Evolutionary conservation across 495 filamentous ascomycete genomes (phyloP), one percentile per base, ranked within the genome.

Genomic region (Symbiotaphrina buchneri): DNA sequence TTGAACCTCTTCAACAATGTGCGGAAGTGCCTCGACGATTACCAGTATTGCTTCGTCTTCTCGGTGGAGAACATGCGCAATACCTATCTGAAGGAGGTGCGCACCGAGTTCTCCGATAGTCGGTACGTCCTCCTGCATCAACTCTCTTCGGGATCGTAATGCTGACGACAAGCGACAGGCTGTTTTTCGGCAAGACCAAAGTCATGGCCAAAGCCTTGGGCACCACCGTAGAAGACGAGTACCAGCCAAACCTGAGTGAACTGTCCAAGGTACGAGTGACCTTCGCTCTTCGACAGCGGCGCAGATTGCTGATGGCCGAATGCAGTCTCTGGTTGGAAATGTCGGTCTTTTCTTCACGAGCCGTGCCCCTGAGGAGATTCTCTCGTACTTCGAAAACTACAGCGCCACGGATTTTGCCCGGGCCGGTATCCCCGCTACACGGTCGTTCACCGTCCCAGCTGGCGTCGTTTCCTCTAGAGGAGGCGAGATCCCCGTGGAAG

Each of bases 141-240:
- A 11, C 21, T 25, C 7, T 8, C 22, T 25, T 25, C 13, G 20
- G 21, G 22, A n/a, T n/a, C n/a, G n/a, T n/a, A n/a, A n/a, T n/a
- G n/a, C n/a, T n/a, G n/a, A n/a, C n/a, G n/a, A n/a, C n/a, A n/a
- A n/a, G n/a, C n/a, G 15, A 28, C 34, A 83, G 85, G 37, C 49
- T 97, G 47, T 94, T 94, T 68, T 94, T 94, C 52, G 87, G 87
- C 51, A 95, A 94, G 53, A 95, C 85, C 28, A 94, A 94, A 57
- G 83, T 94, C 45, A 95, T 93, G 76, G 74, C 80, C 35, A 74
- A 80, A 54, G 81, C 87, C 31, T 73, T 97, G 7, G 85, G 84
- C 41, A 56, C 58, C 26, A 70, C 54, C 35, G 56, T 68, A 40
- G 77, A 80, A 44, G 68, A 69, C 42, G 77, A 81, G 52, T 68